A percentile compares a stretch with the other conserved stretches of the same genome.
Evolutionary conservation across 1,284 basidiomycete genomes (phyloP).

Genomic region (Melampsora larici-populina): DNA sequence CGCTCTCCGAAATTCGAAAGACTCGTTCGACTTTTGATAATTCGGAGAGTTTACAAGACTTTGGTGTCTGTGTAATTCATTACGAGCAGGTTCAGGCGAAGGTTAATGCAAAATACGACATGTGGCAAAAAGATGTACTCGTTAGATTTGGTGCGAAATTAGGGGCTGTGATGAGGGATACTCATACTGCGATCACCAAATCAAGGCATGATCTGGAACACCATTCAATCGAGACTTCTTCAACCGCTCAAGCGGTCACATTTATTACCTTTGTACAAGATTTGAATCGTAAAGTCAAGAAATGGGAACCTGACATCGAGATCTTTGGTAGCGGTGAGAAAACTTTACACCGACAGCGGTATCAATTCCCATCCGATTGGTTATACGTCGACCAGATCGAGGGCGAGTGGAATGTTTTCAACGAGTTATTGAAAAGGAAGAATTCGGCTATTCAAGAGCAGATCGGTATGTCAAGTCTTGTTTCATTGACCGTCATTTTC

Average conservation of each 20-base stretch:
- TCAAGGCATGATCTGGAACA: slow-evolving; percentile 91
- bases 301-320: slow-evolving; percentile 96
- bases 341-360: slow-evolving; percentile 92
- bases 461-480: slow-evolving; percentile 62
- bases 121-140: slow-evolving; percentile 93
- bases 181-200: slow-evolving; percentile 85
- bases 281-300: slow-evolving; percentile 90
- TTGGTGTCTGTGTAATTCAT: slow-evolving; percentile 81
- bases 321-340: slow-evolving; percentile 91
- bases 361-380: slow-evolving; percentile 96
- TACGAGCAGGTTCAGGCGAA: slow-evolving; percentile 96
- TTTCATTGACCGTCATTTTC: slow-evolving; percentile 8
- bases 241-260: slow-evolving; percentile 91
- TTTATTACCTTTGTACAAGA: slow-evolving; percentile 99
- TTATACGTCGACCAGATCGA: slow-evolving; percentile 95
- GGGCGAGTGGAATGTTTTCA: slow-evolving; percentile 97
- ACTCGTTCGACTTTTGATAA: slow-evolving; percentile 94
- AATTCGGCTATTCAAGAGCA: slow-evolving; percentile 98
- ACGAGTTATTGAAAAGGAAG: slow-evolving; percentile 95
- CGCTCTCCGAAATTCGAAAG: slow-evolving; percentile 93
- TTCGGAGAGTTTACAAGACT: slow-evolving; percentile 88
- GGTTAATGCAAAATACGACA: slow-evolving; percentile 96
- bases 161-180: slow-evolving; percentile 90
- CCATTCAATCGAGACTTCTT: slow-evolving; percentile 59
- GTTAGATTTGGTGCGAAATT: slow-evolving; percentile 87